Evolutionary conservation across 768 basidiomycete species (phyloP).

Genomic region (Boletus subparvulus): DNA sequence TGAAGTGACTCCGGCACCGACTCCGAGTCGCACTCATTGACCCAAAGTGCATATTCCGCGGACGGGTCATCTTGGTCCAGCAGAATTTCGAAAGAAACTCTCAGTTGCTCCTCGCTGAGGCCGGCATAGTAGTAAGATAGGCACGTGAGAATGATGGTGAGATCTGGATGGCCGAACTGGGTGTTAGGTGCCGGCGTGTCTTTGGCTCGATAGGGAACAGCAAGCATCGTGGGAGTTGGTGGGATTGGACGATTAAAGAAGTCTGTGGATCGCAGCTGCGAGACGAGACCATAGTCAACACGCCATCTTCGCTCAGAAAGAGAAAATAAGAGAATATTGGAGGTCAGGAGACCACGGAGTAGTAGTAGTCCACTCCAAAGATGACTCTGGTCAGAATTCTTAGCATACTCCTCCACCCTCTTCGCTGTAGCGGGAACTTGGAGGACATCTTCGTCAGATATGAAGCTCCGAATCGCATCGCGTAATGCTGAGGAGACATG

Average conservation of each 20-base stretch:
- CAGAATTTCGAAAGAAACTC: not conserved
- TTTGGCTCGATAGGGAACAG: conserved; percentile 37
- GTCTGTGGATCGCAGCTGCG: too few species aligned
- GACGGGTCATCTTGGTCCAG: conserved; percentile 3
- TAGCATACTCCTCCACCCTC: conserved; percentile 3
- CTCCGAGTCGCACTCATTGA: not conserved
- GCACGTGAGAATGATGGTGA: conserved; percentile 31
- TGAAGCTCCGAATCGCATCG: conserved; percentile 11
- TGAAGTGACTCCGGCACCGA: not conserved
- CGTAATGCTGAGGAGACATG: not conserved
- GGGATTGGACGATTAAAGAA: too few species aligned
- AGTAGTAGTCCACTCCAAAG: conserved; percentile 3
- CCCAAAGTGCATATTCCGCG: not conserved
- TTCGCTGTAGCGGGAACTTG: not conserved
- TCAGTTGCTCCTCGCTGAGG: conserved; percentile 1
- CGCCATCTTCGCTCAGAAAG: conserved; percentile 33
- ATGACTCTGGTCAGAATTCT: not conserved
- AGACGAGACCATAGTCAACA: conserved; percentile 29
- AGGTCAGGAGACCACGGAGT: conserved; percentile 33
- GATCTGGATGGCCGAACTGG: conserved; percentile 38
- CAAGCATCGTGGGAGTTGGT: conserved; percentile 9
- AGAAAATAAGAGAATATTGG: conserved; percentile 23
- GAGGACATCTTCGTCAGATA: conserved; percentile 6
- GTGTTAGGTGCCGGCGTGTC: conserved; percentile 32
- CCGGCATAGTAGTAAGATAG: conserved; percentile 34